Evolutionary conservation across 306 rosid species (phyloP).

Genomic region (Luffa aegyptiaca): DNA sequence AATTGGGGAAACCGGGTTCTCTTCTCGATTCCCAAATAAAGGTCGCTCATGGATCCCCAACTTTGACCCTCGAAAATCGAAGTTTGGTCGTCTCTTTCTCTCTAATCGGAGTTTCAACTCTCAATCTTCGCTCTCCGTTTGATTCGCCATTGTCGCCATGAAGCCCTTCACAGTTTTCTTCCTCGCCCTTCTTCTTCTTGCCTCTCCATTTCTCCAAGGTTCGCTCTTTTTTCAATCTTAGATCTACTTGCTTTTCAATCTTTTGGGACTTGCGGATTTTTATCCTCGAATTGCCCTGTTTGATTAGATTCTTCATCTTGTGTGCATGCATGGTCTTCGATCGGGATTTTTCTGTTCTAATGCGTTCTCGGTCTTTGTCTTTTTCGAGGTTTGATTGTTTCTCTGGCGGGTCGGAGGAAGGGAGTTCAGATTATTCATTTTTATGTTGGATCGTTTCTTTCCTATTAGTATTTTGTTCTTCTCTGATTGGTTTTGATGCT

Average conservation of each 20-base stretch:
- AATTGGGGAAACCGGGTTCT: background rate
- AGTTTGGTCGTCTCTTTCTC: conserved; percentile 6
- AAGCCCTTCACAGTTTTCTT: conserved; percentile 35
- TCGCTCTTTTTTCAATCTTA: conserved; percentile 9
- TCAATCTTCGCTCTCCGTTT: background rate
- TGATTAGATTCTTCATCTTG: background rate
- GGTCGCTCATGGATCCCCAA: background rate
- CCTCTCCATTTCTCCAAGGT: conserved; percentile 75
- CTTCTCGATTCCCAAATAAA: background rate
- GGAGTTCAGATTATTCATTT: background rate
- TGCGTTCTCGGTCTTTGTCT: background rate
- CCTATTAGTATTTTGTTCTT: background rate
- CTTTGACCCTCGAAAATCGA: background rate
- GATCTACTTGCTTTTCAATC: conserved; percentile 44
- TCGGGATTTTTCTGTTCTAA: background rate
- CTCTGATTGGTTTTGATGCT: background rate
- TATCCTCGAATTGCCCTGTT: background rate
- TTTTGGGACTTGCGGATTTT: background rate
- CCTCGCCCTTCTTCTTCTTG: conserved; percentile 56
- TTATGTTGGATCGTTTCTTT: background rate
- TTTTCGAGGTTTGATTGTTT: background rate
- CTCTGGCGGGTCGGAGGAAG: background rate
- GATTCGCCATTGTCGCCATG: conserved; percentile 16
- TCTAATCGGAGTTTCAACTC: background rate
- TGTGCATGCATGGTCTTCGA: conserved; percentile 4